A percentile compares a stretch with the other conserved stretches of the same genome.
phyloP scores from a whole-genome alignment of 2,329 filamentous ascomycete genomes.

The Nemania serpens region DNA sequence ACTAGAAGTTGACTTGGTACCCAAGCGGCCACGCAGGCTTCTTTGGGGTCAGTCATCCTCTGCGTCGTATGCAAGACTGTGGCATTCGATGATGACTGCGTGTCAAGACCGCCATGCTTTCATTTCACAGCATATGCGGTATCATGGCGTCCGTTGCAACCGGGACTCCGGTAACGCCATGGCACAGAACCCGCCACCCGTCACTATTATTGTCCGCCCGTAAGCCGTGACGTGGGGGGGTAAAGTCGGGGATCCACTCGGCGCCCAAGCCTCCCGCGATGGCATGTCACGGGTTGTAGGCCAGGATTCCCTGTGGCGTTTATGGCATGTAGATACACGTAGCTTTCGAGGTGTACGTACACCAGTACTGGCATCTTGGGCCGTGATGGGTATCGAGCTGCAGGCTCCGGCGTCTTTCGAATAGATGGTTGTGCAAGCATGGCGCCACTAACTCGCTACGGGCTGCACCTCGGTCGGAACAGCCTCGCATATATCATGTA shows the following conservation, averaged over 20 bases:
- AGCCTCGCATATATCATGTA: slow-evolving; percentile 1
- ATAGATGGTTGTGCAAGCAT: slow-evolving; percentile 1
- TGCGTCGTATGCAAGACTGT: neutral
- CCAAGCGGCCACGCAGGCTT: neutral
- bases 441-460: slow-evolving; percentile 4
- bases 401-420: neutral
- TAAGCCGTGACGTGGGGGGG: neutral
- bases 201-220: neutral
- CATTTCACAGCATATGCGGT: slow-evolving; percentile 3
- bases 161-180: slow-evolving; percentile 4
- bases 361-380: neutral
- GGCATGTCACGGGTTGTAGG: neutral
- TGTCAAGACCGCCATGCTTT: neutral
- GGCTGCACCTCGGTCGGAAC: neutral
- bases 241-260: slow-evolving; percentile 13
- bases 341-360: neutral
- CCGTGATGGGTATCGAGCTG: neutral
- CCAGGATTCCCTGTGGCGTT: slow-evolving; percentile 5
- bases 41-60: neutral
- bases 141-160: neutral
- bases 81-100: neutral
- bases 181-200: neutral
- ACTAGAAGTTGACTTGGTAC: neutral
- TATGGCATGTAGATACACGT: neutral
- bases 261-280: slow-evolving; percentile 15